Evolutionary conservation across 805 yeast species (phyloP).

Genomic region (Geotrichum ghanense): DNA sequence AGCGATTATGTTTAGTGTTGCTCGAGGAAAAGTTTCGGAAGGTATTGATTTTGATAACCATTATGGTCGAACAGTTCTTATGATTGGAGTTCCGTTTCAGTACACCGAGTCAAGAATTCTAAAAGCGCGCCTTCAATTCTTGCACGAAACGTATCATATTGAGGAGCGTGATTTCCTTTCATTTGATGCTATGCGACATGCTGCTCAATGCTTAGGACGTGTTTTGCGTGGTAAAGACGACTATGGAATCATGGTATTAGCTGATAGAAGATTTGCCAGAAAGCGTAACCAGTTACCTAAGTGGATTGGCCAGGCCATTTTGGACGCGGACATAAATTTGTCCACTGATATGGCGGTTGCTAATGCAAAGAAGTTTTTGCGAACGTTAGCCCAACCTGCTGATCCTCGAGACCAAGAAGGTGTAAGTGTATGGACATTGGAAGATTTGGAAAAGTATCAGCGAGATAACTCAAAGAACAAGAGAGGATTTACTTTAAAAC

Average conservation of each 20-base stretch:
- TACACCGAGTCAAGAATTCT: conserved; percentile 94
- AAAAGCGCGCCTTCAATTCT: conserved; percentile 87
- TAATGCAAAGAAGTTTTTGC: conserved; percentile 79
- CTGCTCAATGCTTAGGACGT: conserved; percentile 96
- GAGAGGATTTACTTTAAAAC: not conserved
- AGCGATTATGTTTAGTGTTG: conserved; percentile 90
- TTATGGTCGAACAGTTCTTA: conserved; percentile 90
- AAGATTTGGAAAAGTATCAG: conserved; percentile 21
- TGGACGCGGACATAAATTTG: conserved; percentile 82
- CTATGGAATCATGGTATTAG: conserved; percentile 96
- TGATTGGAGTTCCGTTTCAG: conserved; percentile 99
- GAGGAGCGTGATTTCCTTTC: conserved; percentile 90
- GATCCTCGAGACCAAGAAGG: conserved; percentile 88
- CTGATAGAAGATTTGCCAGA: conserved; percentile 83
- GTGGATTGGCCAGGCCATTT: conserved; percentile 91
- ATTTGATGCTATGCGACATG: conserved; percentile 99
- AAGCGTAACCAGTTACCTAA: conserved; percentile 85
- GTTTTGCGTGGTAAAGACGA: conserved; percentile 97
- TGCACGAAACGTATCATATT: conserved; percentile 86
- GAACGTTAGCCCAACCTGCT: conserved; percentile 90
- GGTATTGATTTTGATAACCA: conserved; percentile 99
- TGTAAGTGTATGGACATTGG: conserved; percentile 81
- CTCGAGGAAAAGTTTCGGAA: conserved; percentile 97
- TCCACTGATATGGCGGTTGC: conserved; percentile 98
- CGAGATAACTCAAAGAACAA: not conserved